phyloP scores from a whole-genome alignment of 768 basidiomycete species.

The Termitomyces sp. region DNA sequence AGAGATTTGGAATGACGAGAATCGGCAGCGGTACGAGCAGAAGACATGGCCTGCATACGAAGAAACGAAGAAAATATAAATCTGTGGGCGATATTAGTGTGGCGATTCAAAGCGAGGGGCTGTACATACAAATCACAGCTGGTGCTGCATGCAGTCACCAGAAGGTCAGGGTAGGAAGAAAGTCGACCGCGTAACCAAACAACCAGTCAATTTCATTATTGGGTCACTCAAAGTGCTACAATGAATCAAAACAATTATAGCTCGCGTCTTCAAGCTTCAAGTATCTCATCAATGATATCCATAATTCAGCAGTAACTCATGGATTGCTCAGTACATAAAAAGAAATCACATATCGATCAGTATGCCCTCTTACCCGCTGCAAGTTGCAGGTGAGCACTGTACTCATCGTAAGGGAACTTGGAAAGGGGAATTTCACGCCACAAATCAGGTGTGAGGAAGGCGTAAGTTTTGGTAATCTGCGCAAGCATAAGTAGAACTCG shows the following conservation, averaged over 20 bases:
- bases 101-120: not conserved
- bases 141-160: constrained; percentile 9
- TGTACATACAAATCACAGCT: constrained; percentile 1
- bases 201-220: too few species aligned
- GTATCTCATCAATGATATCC: constrained; percentile 4
- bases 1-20: constrained; percentile 7
- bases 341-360: constrained; percentile 20
- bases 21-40: constrained; percentile 5
- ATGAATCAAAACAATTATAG: not conserved
- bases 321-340: constrained; percentile 13
- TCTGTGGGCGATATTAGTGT: not conserved
- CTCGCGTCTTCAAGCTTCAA: not conserved
- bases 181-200: constrained; percentile 9
- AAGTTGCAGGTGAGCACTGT: constrained; percentile 88
- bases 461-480: constrained; percentile 95
- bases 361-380: constrained; percentile 76
- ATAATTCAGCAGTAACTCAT: not conserved
- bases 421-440: constrained; percentile 93
- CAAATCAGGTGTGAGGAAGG: constrained; percentile 97
- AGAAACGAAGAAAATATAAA: constrained; percentile 5
- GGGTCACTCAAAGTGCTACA: too few species aligned
- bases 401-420: constrained; percentile 91
- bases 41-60: constrained; percentile 14
- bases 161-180: constrained; percentile 4
- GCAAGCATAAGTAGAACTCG: not conserved